Base-by-base conservation (phyloP, 352 stramenopile genomes). In the Pythium phragmitis region DNA sequence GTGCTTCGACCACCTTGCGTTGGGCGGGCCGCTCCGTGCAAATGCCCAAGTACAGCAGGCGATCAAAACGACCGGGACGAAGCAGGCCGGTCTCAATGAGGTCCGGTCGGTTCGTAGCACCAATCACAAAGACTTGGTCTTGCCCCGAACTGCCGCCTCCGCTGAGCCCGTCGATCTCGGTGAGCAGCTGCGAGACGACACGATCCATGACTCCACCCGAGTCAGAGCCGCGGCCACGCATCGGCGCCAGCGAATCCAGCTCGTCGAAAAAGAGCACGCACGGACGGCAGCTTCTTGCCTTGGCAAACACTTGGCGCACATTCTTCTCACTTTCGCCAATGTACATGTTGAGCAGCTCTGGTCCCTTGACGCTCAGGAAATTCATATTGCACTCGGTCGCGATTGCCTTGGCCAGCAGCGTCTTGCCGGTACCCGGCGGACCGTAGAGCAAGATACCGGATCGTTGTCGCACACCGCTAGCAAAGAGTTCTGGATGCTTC, bases 251-350 rank as follows among this genome's bases (percentile, higher is more conserved):
- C 23, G 92, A 96, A 55, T 98, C 92, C 7, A 98, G 56, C 59
- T 98, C 93, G 68, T 98, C 93, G 50, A 98, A 98, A 70, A 98
- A 98, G 4, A 98, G 67, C 52, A 98, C 88, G 53, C 87, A 96
- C 33, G 91, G 89, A 11, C 82, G 74, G 53, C 81, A 90, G 63
- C 84, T 91, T 19, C 87, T 73, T 23, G 87, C 86, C 67, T 75
- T 96, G 17, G 82, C 82, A 78, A 99, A 99, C 2, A 98, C 84
- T 55, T 94, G 85, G 9, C 96, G 87, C 26, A 99, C 88, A 65
- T 98, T 98, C 39, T 96, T 96, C 76, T 99, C 97, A 46, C 88
- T 98, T 77, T 99, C 97, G 34, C 97, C 97, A 49, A 99, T 97
- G 75, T 99, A 99, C 74, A 97, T 98, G 74, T 98, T 97, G 41